Evolutionary conservation across 1,284 basidiomycete genomes (phyloP), one percentile per base, ranked within the genome.

Genomic region (Irpex sp.): DNA sequence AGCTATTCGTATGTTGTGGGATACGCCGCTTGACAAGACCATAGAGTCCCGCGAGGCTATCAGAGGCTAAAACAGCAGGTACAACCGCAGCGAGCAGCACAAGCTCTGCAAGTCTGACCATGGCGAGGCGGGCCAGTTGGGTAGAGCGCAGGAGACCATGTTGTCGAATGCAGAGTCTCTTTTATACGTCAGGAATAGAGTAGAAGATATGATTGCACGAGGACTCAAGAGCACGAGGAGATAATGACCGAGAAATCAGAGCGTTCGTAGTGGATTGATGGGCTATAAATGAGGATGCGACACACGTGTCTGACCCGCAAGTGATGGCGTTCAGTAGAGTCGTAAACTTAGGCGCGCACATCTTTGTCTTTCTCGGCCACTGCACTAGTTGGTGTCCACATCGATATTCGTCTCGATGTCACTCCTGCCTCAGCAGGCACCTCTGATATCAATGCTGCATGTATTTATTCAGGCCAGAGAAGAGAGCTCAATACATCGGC

Each of bases 1-100:
- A 73, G 28, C 64, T 61, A 48, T 69, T 56, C 14, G 67, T 63
- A 58, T 73, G 72, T 28, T 61, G 59, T 19, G 72, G 70, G 4
- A 71, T 61, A 28, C 67, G 71, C 35, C 72, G 65, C 39, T 69
- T 64, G 12, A 67, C 68, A 10, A 73, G 63, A n/a, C 69, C 65
- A 48, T 69, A 66, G 21, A 72, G 61, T 18, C 71, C 72, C 18
- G 14, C n/a, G 4, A 51, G 49, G 23, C 49, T 9, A 10, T 12
- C 19, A 19, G 49, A 19, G 18, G 49, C 49, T 10, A 51, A 18
- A 51, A 51, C 18, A n/a, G 7, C 21, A 23, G 49, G 49, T 51
- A 12, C n/a, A 3, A 18, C 49, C 18, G 49, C 49, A 51, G 49
- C 49, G 49, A 51, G 18, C 21, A 19, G 49, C 12, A 18, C 49